Conservation (phyloP, 163 green algal species). For the Chlamydomonas reinhardtii region DNA sequence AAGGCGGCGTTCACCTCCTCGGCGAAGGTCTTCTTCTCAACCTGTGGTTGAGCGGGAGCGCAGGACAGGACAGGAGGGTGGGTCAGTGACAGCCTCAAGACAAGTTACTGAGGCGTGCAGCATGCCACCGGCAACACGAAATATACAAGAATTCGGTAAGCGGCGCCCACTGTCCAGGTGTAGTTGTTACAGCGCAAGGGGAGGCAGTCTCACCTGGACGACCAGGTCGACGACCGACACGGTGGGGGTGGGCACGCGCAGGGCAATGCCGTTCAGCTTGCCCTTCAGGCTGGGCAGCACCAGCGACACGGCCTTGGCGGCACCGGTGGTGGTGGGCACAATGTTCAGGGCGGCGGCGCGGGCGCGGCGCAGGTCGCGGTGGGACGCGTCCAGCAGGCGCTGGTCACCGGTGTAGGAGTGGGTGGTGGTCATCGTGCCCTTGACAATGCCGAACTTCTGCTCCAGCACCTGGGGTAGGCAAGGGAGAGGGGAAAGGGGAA, state of each 20-base stretch:
- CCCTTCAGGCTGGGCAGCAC: conserved; percentile 98
- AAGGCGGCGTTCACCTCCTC: conserved; percentile 99
- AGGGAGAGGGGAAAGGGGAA: neutral
- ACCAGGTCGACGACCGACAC: conserved; percentile 99
- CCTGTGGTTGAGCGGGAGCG: conserved; percentile 58
- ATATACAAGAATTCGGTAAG: no score
- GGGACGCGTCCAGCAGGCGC: conserved; percentile 96
- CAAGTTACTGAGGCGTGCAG: no score
- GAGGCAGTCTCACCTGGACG: conserved; percentile 72
- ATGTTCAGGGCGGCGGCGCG: conserved; percentile 98
- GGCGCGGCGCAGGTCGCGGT: conserved; percentile 97
- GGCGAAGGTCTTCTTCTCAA: conserved; percentile 99
- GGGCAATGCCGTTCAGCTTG: conserved; percentile 99
- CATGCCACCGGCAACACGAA: no score
- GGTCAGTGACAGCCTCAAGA: neutral
- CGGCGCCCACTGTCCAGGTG: no score
- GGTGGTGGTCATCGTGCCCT: conserved; percentile 99
- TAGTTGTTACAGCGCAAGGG: neutral
- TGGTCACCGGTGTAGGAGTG: conserved; percentile 99
- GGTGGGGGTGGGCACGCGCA: conserved; percentile 98
- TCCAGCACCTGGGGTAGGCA: conserved; percentile 78
- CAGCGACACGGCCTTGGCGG: conserved; percentile 98
- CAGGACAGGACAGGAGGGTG: neutral
- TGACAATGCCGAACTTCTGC: conserved; percentile 98
- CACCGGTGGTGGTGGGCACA: conserved; percentile 98